Percentiles rank a stretch among this genome's conserved stretches.
phyloP scores from a whole-genome alignment of 306 rosid genomes.

The Cucumis sativus region Cucumber_9930_V3 NC_026656.2:12169501-12170000 shows the following conservation, averaged over 20 bases:
- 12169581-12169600: constrained; percentile 19
- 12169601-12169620: constrained; percentile 81
- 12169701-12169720: constrained; percentile 92
- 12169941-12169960: constrained; percentile 70
- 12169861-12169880: constrained; percentile 88
- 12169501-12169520: constrained; percentile 86
- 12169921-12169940: constrained; percentile 82
- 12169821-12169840: constrained; percentile 10
- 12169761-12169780: constrained; percentile 86
- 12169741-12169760: constrained; percentile 88
- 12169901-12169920: constrained; percentile 94
- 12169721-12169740: constrained; percentile 95
- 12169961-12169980: constrained; percentile 73
- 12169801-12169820: neutral
- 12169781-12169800: constrained; percentile 11
- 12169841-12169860: constrained; percentile 29
- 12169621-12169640: constrained; percentile 71
- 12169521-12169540: constrained; percentile 90
- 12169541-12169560: constrained; percentile 63
- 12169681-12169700: constrained; percentile 92
- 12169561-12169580: constrained; percentile 5
- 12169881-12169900: constrained; percentile 96
- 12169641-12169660: constrained; percentile 65
- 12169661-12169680: constrained; percentile 67
- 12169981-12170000: constrained; percentile 73